Evolutionary conservation across 805 yeast genomes (phyloP), one percentile per base, ranked within the genome.

Genomic region (Pichia californica): DNA sequence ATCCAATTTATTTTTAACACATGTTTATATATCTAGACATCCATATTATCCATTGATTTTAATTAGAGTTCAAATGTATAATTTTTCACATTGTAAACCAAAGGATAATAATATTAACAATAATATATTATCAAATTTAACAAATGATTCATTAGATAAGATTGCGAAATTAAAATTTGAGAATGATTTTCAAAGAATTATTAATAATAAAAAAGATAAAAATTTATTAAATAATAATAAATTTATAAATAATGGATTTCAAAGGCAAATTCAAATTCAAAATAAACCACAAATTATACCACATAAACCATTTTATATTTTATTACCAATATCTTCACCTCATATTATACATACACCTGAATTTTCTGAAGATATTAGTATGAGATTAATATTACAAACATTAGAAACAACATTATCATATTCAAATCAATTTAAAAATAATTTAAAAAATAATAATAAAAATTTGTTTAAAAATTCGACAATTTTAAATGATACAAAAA

Each of bases 41-140:
- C 85, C 87, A 4, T 63, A 63, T 8, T 68, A 76, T 34, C 87
- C 88, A 0, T 52, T 83, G 46, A 62, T 78, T 2, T 61, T 85
- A 20, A 68, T 83, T 8, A 61, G 94, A 38, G 68, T 85, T 19
- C 94, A 84, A 55, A 70, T 83, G 33, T 84, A 79, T 56, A 91
- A 85, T 47, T 58, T 63, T 8, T 58, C 58, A 2, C 55, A 51
- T 36, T 30, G 53, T 26, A 48, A 40, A 21, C 16, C 40, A 3
- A 29, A 3, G 5, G 36, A 38, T 18, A 27, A 23, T 3, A 29
- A 21, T 35, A 41, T 31, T 8, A 36, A 32, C n/a, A 21, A 28
- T 4, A 21, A 28, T 4, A 19, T 44, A 7, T 27, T 44, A 5
- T 18, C 38, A 7, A 39, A 40, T 29, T 9, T 44, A n/a, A 40